Evolutionary conservation across 139 green algal genomes (phyloP), one percentile per base, ranked within the genome.

Genomic region (Coccomyxa sp.): DNA sequence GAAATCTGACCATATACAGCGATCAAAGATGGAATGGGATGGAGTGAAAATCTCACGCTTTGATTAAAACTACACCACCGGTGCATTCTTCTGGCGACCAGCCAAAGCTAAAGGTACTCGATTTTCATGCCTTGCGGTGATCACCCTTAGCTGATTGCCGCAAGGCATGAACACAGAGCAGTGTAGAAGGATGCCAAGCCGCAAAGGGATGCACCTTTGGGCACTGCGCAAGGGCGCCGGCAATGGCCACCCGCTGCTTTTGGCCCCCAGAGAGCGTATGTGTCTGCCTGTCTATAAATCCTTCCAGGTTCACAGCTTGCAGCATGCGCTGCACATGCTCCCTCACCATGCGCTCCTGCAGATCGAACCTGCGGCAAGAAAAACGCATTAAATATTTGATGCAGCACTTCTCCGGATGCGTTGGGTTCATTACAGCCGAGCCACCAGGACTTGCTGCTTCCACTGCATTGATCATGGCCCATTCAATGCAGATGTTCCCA

Each of bases 231-330:
- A 93, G 71, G 1, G 84, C 87, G 77, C 96, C 95, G 25, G 97
- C 97, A 25, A 99, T 98, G 13, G 97, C 97, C 13, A 98, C 93
- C 17, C 97, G 90, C 90, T 99, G 97, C 79, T 98, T 96, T 88
- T 99, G 96, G 17, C 97, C 97, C 4, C 97, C 97, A 15, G 93
- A 98, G 15, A 99, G 91, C 13, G 94, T 98, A 82, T 93, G 88
- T 15, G 93, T 93, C 0, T 94, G 89, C 13, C 92, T 76, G 79
- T 95, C 86, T 77, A 86, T 90, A 80, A 92, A 96, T 14, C 91
- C 91, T 15, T 78, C 57, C 86, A 99, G 92, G 82, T 93, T 93
- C 31, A 99, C 96, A 67, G 92, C 79, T 59, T 83, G 71, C 38
- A 99, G 90, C 0, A 95, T 88, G 16, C 89, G 51, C 12, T 82